phyloP scores from a whole-genome alignment of 352 stramenopile species.

The Globisporangium takayamanum region DNA sequence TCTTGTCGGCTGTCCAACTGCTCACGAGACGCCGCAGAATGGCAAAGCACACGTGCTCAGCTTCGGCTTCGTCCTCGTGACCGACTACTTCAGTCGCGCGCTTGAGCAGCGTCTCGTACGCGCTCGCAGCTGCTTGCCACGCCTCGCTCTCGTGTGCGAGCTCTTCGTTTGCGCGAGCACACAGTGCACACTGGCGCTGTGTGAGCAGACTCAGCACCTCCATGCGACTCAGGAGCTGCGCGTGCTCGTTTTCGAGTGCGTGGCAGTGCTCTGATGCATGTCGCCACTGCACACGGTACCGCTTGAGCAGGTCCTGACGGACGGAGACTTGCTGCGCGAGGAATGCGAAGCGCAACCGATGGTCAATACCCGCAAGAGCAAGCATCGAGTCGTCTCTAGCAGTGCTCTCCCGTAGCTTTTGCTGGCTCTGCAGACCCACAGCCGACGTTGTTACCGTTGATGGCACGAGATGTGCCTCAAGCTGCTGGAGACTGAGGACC shows the following conservation, averaged over 20 bases:
- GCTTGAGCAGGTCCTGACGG: conserved; percentile 40
- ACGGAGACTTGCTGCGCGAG: conserved; percentile 44
- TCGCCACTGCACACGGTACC: conserved; percentile 48
- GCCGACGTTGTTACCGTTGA: conserved; percentile 14
- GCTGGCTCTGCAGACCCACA: conserved; percentile 5
- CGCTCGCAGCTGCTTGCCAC: conserved; percentile 35
- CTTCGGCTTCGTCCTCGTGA: conserved; percentile 34
- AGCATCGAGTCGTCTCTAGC: conserved; percentile 2
- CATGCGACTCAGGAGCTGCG: conserved; percentile 30
- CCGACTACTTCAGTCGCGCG: conserved; percentile 14
- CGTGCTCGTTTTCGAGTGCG: conserved; percentile 32
- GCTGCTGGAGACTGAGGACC: conserved; percentile 33
- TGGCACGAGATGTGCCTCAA: conserved; percentile 17
- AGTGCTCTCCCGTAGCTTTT: not conserved
- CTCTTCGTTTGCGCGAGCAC: conserved; percentile 20
- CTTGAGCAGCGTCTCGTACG: conserved; percentile 38
- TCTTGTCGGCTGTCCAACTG: conserved; percentile 62
- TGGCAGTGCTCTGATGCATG: conserved; percentile 23
- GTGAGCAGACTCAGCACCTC: conserved; percentile 26
- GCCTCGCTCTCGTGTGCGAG: conserved; percentile 25
- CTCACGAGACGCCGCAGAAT: conserved; percentile 50
- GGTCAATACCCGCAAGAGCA: conserved; percentile 11
- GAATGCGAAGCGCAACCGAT: conserved; percentile 27
- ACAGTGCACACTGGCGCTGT: conserved; percentile 23
- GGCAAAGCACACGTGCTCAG: conserved; percentile 53